Evolutionary conservation across 148 eudicot species (phyloP).

Genomic region (Bassia scoparia): DNA sequence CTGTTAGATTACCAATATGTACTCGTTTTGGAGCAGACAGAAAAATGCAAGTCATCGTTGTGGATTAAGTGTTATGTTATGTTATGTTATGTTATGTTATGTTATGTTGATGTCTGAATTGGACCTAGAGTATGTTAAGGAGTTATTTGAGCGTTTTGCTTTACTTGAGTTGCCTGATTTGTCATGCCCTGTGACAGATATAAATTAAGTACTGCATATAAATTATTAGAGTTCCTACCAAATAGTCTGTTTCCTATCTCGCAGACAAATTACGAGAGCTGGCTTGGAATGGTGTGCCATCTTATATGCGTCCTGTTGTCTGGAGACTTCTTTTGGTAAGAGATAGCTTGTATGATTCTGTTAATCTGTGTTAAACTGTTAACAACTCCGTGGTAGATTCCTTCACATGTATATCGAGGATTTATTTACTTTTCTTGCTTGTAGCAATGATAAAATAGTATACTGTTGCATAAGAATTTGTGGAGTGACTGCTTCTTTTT

Average conservation of each 20-base stretch:
- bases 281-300: constrained; percentile 95
- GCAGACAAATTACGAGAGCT: constrained; percentile 81
- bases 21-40: background rate
- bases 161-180: background rate
- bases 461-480: no score
- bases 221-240: background rate
- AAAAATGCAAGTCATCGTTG: background rate
- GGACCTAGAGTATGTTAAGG: background rate
- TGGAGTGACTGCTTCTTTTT: no score
- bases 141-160: background rate
- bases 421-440: background rate
- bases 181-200: background rate
- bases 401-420: background rate
- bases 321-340: constrained; percentile 97
- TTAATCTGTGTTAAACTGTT: background rate
- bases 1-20: background rate
- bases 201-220: background rate
- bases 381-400: background rate
- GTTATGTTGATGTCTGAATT: background rate
- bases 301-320: constrained; percentile 78
- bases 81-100: background rate
- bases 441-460: background rate
- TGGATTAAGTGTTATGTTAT: background rate
- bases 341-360: background rate
- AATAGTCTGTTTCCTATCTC: constrained; percentile 17